Percentiles rank a stretch among this genome's conserved stretches.
These are phyloP conservation scores for Pecoramyces ruminantium DNA, from an alignment of 192 early-diverging fungal genomes.

Conservation along the genomic window DNA sequence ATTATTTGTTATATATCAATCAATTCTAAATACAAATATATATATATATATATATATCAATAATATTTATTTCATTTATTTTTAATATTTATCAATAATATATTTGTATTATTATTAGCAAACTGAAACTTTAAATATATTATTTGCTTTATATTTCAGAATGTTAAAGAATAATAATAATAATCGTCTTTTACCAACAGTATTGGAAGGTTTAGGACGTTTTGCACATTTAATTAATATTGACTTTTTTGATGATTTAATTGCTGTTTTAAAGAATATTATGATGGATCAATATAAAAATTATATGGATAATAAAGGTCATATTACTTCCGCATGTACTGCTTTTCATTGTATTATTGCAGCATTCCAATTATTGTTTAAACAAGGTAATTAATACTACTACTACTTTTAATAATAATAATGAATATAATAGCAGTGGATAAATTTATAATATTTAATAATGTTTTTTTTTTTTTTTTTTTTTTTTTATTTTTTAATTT, in stretches of 20 bases:
- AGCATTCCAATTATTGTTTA: slow-evolving; percentile 70
- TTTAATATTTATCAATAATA: not conserved
- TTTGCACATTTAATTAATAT: slow-evolving; percentile 94
- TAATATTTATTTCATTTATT: too few species aligned
- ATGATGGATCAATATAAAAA: slow-evolving; percentile 44
- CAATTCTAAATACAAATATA: too few species aligned
- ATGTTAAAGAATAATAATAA: slow-evolving; percentile 71
- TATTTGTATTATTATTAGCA: slow-evolving; percentile 44
- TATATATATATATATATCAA: too few species aligned
- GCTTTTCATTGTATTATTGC: slow-evolving; percentile 78
- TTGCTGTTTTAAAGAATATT: slow-evolving; percentile 67
- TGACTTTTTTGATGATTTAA: slow-evolving; percentile 83
- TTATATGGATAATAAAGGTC: slow-evolving; percentile 18
- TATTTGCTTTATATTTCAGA: slow-evolving; percentile 89
- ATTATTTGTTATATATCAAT: too few species aligned
- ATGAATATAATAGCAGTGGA: too few species aligned
- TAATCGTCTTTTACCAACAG: slow-evolving; percentile 52
- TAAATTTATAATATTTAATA: too few species aligned
- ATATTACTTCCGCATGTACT: slow-evolving; percentile 25
- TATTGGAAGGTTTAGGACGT: slow-evolving; percentile 58
- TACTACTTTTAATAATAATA: not conserved
- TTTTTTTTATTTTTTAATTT: too few species aligned
- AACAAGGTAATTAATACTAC: slow-evolving; percentile 40
- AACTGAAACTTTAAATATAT: slow-evolving; percentile 81
- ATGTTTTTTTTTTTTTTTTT: too few species aligned